Conservation (phyloP, 2,329 filamentous ascomycete genomes). For the Pestalotiopsis sp. region DNA sequence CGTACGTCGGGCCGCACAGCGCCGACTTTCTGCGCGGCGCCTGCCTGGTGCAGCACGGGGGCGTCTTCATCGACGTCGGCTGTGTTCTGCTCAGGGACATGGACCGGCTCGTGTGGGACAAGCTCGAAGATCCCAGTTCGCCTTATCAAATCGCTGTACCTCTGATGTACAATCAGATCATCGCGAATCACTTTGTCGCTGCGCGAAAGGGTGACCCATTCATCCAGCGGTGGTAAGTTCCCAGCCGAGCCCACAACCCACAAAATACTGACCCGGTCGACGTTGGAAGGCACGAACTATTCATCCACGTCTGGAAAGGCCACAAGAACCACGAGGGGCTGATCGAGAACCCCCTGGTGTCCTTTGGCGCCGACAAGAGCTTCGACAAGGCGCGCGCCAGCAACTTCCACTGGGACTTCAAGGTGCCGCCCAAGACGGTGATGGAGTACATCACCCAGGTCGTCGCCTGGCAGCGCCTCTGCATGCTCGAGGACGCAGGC, state of each 20-base stretch:
- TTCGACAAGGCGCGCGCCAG: constrained; percentile 22
- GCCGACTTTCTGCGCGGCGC: constrained; percentile 49
- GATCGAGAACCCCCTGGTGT: constrained; percentile 24
- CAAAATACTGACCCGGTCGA: constrained; percentile 26
- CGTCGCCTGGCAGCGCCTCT: constrained; percentile 34
- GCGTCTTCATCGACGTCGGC: constrained; percentile 45
- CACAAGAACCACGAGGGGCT: constrained; percentile 28
- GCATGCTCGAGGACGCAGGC: constrained; percentile 24
- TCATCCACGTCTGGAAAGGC: constrained; percentile 31
- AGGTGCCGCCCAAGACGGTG: constrained; percentile 27
- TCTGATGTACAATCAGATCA: constrained; percentile 15
- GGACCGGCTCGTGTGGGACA: constrained; percentile 40
- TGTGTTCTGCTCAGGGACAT: constrained; percentile 41
- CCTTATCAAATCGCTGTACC: constrained; percentile 34
- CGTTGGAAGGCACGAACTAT: constrained; percentile 37
- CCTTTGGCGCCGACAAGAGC: constrained; percentile 28
- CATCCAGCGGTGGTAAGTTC: constrained; percentile 6
- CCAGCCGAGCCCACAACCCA: constrained; percentile 12
- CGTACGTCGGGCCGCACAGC: constrained; percentile 42
- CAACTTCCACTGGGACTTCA: constrained; percentile 33
- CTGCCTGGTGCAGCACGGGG: constrained; percentile 40
- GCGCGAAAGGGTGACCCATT: neutral
- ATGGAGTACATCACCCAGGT: constrained; percentile 42
- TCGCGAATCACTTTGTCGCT: neutral
- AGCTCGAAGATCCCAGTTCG: constrained; percentile 35